A percentile compares a stretch with the other conserved stretches of the same genome.
These are phyloP conservation scores for Stygiomarasmius scandens DNA, from an alignment of 1,284 basidiomycete species.

Conservation along the genomic window DNA sequence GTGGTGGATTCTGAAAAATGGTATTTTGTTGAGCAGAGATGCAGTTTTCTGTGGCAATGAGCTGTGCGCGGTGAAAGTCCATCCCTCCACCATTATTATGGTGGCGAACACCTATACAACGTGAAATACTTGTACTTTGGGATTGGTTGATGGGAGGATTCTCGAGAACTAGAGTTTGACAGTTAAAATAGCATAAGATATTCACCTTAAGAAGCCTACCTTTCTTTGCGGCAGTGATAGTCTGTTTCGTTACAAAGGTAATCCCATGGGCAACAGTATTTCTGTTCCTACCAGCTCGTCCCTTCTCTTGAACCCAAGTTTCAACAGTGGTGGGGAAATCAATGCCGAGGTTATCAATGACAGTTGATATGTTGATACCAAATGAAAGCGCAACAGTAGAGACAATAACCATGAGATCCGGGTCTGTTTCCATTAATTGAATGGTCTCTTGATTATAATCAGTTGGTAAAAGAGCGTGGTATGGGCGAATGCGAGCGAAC, in stretches of 20 bases:
- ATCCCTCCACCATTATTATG: neutral
- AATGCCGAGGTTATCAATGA: constrained; percentile 3
- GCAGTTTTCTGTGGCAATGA: neutral
- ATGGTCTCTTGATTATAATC: constrained; percentile 5
- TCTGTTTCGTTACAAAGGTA: neutral
- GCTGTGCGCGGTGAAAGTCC: neutral
- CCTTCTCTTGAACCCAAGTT: neutral
- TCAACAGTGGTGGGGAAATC: neutral
- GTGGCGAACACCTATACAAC: neutral
- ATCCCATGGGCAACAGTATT: neutral
- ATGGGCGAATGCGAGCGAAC: neutral
- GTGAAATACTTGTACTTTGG: too few species aligned
- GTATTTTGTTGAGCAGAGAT: neutral
- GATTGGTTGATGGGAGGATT: neutral
- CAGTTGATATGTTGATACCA: neutral
- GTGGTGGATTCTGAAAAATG: constrained; percentile 1
- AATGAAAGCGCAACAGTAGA: constrained; percentile 2
- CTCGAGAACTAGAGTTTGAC: neutral
- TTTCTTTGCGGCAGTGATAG: neutral
- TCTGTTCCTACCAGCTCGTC: neutral
- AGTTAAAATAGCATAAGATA: neutral
- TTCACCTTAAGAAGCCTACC: neutral
- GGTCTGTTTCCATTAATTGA: neutral
- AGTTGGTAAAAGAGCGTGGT: neutral
- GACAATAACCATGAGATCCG: neutral